Evolutionary conservation across 371 early-diverging fungal genomes (phyloP), one percentile per base, ranked within the genome.

Genomic region (Parasitella parasitica): DNA sequence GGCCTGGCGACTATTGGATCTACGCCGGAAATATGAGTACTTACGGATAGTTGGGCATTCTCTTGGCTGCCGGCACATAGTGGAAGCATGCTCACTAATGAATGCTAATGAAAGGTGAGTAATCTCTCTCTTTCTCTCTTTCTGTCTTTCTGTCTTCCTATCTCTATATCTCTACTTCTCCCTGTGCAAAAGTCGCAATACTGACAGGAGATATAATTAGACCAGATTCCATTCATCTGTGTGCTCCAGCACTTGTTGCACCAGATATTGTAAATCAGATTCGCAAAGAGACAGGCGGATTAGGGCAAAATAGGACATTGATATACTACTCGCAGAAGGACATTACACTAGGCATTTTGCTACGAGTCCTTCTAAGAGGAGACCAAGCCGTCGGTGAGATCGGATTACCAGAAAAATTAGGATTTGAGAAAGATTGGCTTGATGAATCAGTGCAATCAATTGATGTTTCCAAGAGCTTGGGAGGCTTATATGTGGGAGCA

Each of bases 41-140:
- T 36, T 81, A 9, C 60, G 81, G 24, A 70, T 81, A 4, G 78
- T 81, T 1, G 76, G 75, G 1, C 81, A 81, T 62, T 78, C 78
- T 3, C 56, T 81, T 5, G 81, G 81, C 2, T 81, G 81, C 58
- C 54, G 78, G 37, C 81, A 81, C 67, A 71, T 81, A 30, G 74
- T 78, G 15, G 78, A 78, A 62, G 81, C 81, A 0, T 76, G 78
- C 43, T 61, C 72, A 9, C 50, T 76, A 2, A 68, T 81, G 71
- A 48, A 63, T 6, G 63, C 63, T 13, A 46, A 69, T 8, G 75
- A 78, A 66, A 67, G 80, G 80, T 71, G 61, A 51, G 51, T 1
- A 30, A n/a, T n/a, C n/a, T n/a, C n/a, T n/a, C n/a, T n/a, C n/a
- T n/a, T n/a, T n/a, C n/a, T n/a, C n/a, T n/a, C n/a, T n/a, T n/a